A percentile compares a stretch with the other conserved stretches of the same genome.
These are phyloP conservation scores for Suhomyces emberorum DNA, from an alignment of 805 yeast genomes.

Conservation along the genomic window DNA sequence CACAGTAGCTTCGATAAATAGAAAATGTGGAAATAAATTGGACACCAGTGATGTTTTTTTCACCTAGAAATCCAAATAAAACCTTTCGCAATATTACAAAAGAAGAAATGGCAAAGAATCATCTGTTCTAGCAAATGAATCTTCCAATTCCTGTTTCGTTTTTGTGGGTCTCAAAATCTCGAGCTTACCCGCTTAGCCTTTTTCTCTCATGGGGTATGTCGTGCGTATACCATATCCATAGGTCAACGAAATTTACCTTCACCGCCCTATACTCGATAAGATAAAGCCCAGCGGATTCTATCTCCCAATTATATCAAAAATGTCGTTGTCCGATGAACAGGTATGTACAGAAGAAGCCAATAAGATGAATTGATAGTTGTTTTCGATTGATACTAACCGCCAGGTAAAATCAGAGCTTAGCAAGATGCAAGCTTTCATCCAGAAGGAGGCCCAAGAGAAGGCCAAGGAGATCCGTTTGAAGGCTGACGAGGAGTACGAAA, in stretches of 20 bases:
- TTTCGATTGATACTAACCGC: constrained; percentile 7
- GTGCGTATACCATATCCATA: constrained; percentile 4
- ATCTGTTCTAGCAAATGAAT: too few relatives aligned
- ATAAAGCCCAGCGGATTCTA: constrained; percentile 3
- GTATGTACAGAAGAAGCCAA: constrained; percentile 13
- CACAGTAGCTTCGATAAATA: too few relatives aligned
- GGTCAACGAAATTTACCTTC: constrained; percentile 4
- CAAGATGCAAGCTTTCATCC: constrained; percentile 98
- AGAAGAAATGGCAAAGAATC: too few relatives aligned
- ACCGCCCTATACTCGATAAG: constrained; percentile 7
- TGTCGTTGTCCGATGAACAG: constrained; percentile 32
- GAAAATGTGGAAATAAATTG: too few relatives aligned
- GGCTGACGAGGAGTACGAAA: constrained; percentile 98
- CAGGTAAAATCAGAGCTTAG: constrained; percentile 92
- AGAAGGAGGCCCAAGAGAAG: constrained; percentile 98
- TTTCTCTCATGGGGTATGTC: too few relatives aligned
- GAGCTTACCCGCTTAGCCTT: too few relatives aligned
- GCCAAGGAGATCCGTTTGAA: constrained; percentile 93
- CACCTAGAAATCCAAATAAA: too few relatives aligned
- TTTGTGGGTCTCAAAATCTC: too few relatives aligned
- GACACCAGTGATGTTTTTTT: too few relatives aligned
- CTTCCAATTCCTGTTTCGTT: too few relatives aligned
- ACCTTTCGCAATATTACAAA: too few relatives aligned
- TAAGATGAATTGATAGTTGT: not conserved
- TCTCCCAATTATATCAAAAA: constrained; percentile 11